Evolutionary conservation across 1,284 basidiomycete species (phyloP), one percentile per base, ranked within the genome.

Genomic region (Cerrena zonata): DNA sequence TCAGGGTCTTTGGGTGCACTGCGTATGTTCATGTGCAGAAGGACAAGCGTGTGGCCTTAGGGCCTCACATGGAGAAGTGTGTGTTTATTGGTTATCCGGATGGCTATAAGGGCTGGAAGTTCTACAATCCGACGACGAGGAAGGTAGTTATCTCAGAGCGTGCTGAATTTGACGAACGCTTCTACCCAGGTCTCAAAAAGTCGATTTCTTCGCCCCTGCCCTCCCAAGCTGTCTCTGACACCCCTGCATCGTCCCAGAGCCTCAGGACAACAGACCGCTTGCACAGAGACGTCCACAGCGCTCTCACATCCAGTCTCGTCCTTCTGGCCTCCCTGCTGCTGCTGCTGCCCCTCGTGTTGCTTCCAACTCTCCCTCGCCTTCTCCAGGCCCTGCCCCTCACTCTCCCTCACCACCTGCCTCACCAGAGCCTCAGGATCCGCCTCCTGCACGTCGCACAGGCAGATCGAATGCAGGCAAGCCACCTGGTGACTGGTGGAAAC

Each of bases 11-110:
- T 23, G 53, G 57, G 3, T 73, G 66, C 43, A 57, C 57, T 34
- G 64, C 66, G 7, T 71, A 65, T 60, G 64, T 66, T 23, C 62
- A 66, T 38, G 55, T 65, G n/a, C 59, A 63, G 43, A 66, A 61
- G 57, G 56, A 65, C n/a, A 63, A 67, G 49, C 52, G 58, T 4
- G 51, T 48, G 22, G 57, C 56, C 19, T 55, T 70, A 15, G 54
- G 54, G 5, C 55, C 61, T 1, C 65, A 70, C 52, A 64, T 62
- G 11, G 41, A 62, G 36, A 68, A 68, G 55, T 69, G 65, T 34
- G 54, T 69, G 26, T 69, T 70, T 45, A 56, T 72, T 52, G 70
- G 70, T 5, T 73, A 70, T 53, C 61, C 63, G 1, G 47, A 52
- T 4, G 61, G 58, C 19, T 57, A 57, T 38, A 60, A 65, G 51